A percentile compares a stretch with the other conserved stretches of the same genome.
Evolutionary conservation across 23 red algal genomes (phyloP).

Genomic region (Gracilariopsis chorda): DNA sequence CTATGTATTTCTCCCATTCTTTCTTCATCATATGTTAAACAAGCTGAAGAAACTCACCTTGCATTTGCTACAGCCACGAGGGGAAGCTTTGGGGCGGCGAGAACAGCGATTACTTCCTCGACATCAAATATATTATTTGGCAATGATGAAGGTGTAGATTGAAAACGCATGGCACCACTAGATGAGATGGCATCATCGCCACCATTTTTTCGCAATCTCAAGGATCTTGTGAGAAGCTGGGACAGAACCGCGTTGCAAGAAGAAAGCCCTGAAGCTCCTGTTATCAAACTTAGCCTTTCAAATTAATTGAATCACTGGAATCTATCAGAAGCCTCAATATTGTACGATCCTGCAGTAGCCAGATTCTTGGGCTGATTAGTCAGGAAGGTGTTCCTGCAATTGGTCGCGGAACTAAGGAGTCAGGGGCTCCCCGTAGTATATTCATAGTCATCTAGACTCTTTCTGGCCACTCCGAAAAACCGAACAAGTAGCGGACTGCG

Average conservation of each 20-base stretch:
- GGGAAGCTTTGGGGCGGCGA: neutral
- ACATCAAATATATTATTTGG: neutral
- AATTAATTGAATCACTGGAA: conserved; percentile 39
- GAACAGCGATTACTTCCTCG: neutral
- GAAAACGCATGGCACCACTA: neutral
- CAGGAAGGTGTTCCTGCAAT: conserved; percentile 54
- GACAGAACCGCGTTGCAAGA: neutral
- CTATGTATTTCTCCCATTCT: conserved; percentile 37
- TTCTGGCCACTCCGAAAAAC: conserved; percentile 60
- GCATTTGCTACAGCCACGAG: conserved; percentile 44
- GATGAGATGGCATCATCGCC: conserved; percentile 35
- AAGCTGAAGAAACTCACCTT: conserved; percentile 10
- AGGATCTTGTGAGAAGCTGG: conserved; percentile 26
- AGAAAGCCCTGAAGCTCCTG: neutral
- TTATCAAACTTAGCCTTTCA: neutral
- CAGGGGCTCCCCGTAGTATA: conserved; percentile 36
- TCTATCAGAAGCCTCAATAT: neutral
- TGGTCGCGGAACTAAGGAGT: conserved; percentile 29
- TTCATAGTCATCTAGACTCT: conserved; percentile 20
- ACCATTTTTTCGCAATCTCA: conserved; percentile 19
- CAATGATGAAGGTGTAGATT: neutral
- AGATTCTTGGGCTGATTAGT: conserved; percentile 43
- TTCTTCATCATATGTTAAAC: conserved; percentile 37
- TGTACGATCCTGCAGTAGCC: conserved; percentile 59
- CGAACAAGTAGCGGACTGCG: conserved; percentile 27